Percentiles rank a stretch among this genome's conserved stretches.
Evolutionary conservation across 495 filamentous ascomycete species (phyloP).

Genomic region (Xylaria palmicola): DNA sequence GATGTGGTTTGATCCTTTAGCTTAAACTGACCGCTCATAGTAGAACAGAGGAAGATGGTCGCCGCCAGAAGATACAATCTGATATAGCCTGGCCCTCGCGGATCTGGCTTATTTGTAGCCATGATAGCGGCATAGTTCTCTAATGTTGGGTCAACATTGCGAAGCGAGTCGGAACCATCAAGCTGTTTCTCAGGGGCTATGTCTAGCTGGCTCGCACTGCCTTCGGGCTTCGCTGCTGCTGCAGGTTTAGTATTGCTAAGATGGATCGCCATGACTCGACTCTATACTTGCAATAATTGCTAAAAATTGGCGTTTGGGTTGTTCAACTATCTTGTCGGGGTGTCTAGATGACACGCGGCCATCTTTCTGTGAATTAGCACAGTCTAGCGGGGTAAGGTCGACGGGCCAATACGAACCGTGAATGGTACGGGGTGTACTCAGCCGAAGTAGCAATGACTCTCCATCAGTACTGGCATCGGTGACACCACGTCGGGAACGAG

Average conservation of each 20-base stretch:
- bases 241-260: background rate
- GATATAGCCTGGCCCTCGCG: conserved; percentile 27
- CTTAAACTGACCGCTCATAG: conserved; percentile 31
- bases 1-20: too few species aligned
- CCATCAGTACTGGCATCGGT: background rate
- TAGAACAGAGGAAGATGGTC: conserved; percentile 31
- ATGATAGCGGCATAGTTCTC: conserved; percentile 29
- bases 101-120: conserved; percentile 30
- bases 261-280: background rate
- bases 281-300: background rate
- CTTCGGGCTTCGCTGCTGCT: background rate
- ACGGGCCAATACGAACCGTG: background rate
- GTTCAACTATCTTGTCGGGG: background rate
- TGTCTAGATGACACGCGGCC: background rate
- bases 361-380: background rate
- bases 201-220: background rate
- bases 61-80: conserved; percentile 26
- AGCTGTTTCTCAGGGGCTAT: background rate
- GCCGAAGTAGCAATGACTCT: background rate
- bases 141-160: conserved; percentile 18
- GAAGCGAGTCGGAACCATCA: background rate
- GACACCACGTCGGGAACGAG: background rate
- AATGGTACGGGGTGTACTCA: background rate
- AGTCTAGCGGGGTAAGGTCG: background rate
- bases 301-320: background rate